Evolutionary conservation across 768 basidiomycete genomes (phyloP).

Genomic region (Termitomyces sp.): DNA sequence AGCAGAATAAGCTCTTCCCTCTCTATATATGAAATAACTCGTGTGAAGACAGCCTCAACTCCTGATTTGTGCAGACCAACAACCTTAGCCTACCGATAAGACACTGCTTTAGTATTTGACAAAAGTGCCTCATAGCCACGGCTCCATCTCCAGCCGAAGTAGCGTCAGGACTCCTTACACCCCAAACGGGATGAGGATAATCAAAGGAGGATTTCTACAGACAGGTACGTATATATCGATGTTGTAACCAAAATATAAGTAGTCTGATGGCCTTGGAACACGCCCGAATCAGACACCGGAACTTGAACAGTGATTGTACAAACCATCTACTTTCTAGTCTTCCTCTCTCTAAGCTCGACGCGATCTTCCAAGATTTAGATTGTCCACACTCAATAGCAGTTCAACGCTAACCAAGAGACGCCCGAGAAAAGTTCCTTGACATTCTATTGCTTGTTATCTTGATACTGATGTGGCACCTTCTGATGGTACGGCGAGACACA

Average conservation of each 20-base stretch:
- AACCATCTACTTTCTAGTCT: conserved; percentile 32
- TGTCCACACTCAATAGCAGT: not conserved
- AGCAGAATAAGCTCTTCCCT: not conserved
- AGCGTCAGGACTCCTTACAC: conserved; percentile 22
- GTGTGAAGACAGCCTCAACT: not conserved
- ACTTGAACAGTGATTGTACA: conserved; percentile 23
- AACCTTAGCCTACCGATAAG: not conserved
- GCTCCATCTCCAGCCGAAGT: conserved; percentile 24
- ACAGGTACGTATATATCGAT: conserved; percentile 35
- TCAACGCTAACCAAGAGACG: not conserved
- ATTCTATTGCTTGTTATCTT: not conserved
- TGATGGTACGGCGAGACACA: not conserved
- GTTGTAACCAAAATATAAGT: conserved; percentile 27
- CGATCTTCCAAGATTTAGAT: conserved; percentile 21
- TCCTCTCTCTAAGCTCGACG: conserved; percentile 33
- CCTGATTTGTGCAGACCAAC: not conserved
- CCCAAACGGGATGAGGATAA: not conserved
- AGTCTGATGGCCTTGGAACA: not conserved
- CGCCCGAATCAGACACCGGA: not conserved
- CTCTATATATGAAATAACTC: too few species aligned
- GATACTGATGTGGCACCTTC: not conserved
- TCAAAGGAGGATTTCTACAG: conserved; percentile 22
- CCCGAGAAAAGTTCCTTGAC: not conserved
- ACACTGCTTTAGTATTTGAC: not conserved
- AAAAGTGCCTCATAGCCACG: not conserved